Base-by-base conservation (phyloP, 2,329 filamentous ascomycete species). In the Monosporascus sp. region DNA sequence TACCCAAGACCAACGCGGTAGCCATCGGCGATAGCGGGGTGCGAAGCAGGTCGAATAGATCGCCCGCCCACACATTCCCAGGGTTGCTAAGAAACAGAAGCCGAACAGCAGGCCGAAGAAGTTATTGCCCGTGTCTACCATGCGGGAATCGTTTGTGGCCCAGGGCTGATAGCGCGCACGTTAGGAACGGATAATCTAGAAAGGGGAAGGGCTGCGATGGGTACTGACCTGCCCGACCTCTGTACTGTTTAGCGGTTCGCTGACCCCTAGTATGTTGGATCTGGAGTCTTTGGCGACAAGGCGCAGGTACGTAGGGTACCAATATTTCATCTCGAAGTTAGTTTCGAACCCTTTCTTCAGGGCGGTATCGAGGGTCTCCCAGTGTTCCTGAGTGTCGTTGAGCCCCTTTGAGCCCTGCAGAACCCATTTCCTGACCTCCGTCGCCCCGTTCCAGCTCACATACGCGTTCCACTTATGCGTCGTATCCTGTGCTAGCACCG, bases 321-420 rank as follows among this genome's bases (percentile, higher is more conserved):
- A 54, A 49, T 72, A 46, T 18, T 48, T 50, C 22, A 60, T 31
- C n/a, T 53, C 49, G 35, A 63, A 58, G 11, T 20, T 50, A 2
- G 71, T 74, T 58, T 74, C 73, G 61, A 74, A 76, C 11, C 70
- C 70, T 3, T 50, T 56, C 54, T 70, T 71, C 8, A 58, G 59
- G 25, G 14, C 52, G 15, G 50, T 39, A 17, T 47, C 51, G 5
- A 58, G 35, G 18, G 53, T 52, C 38, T 50, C 44, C 56, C 60
- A 60, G n/a, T 50, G n/a, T 14, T 55, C 51, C 14, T 59, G 54
- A 5, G 65, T 65, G 15, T 64, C 66, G 7, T 63, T 61, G 18
- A 62, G 54, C 25, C 54, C 61, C 11, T 62, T 54, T 2, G 67
- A 60, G 17, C 68, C 71, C 57, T 72, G 72, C 38, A 77, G 71